Base-by-base conservation (phyloP, 306 rosid genomes). In the Gillenia trifoliata region DNA sequence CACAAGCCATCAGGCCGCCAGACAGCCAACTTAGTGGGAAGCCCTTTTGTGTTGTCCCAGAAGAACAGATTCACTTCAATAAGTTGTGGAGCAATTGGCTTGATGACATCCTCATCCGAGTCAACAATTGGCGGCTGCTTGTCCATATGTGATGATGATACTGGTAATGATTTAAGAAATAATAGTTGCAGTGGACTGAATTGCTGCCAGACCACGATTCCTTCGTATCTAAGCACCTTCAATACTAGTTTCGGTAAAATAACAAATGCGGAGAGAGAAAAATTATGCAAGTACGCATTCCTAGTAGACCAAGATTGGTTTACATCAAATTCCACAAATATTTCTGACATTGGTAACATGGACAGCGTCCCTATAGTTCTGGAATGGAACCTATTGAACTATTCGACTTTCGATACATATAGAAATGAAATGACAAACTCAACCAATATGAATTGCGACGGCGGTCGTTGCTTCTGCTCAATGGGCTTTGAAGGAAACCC, bases 161-260 rank as follows among this genome's bases (percentile, higher is more conserved):
- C 63, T 23, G 3, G 11, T 23, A 25, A 19, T 8, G 16, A 4
- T 16, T 4, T 23, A 3, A 0, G 26, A 3, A 38, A 13, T 17
- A 40, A 16, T 13, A 26, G 25, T 40, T 76, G 79, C 49, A 38
- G 60, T 34, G 73, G 73, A 30, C 43, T 15, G 30, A 68, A 68
- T 25, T 76, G 80, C 36, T 76, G 80, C 56, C 80, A 76, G 52
- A 76, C 80, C 68, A 57, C 49, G 16, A 59, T 76, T 17, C 36
- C 38, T 22, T 2, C 30, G 1, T 1, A 29, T 45, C 74, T 68
- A 38, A 9, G 7, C 3, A 0, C 2, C 8, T 75, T 64, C 17
- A 12, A 0, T 6, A 15, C 64, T 6, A 29, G 17, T 0, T 74
- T 74, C 19, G 50, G 20, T 2, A 17, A 2, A 5, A 2, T 62